Percentiles rank a stretch among this genome's conserved stretches.
Conservation (phyloP, 805 yeast genomes). For the Yamadazyma olivae region DNA sequence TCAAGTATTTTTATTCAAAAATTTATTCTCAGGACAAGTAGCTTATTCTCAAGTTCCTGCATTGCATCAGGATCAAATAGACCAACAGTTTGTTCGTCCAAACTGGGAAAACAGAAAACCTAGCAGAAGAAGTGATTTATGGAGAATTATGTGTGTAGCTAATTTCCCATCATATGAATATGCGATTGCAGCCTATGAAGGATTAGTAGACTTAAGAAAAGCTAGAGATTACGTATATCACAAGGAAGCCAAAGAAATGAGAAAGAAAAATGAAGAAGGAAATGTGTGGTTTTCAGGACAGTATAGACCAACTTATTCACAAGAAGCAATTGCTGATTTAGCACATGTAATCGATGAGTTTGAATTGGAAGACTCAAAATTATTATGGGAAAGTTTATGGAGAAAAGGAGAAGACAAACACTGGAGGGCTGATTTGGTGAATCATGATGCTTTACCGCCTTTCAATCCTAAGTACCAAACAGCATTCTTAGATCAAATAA, state of each 20-base stretch:
- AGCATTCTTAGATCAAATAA: conserved; percentile 60
- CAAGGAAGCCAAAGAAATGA: conserved; percentile 60
- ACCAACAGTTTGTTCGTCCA: conserved; percentile 72
- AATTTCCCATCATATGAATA: conserved; percentile 56
- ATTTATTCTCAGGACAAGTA: conserved; percentile 86
- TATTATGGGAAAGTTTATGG: conserved; percentile 87
- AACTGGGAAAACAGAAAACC: conserved; percentile 90
- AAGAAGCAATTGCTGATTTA: conserved; percentile 88
- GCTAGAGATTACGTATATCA: conserved; percentile 63
- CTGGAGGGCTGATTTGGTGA: conserved; percentile 62
- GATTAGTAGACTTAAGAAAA: conserved; percentile 68
- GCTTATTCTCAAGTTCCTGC: conserved; percentile 82
- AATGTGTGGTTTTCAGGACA: conserved; percentile 85
- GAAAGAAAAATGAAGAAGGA: conserved; percentile 73
- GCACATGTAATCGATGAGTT: conserved; percentile 65
- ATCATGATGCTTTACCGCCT: conserved; percentile 59
- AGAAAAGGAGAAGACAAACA: conserved; percentile 74
- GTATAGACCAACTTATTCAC: conserved; percentile 85
- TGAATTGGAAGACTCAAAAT: conserved; percentile 43
- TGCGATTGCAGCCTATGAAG: conserved; percentile 72
- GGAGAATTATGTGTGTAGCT: conserved; percentile 89
- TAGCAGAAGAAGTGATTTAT: conserved; percentile 73
- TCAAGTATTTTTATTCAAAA: conserved; percentile 78
- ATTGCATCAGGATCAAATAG: conserved; percentile 56
- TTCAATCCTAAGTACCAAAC: conserved; percentile 65